Evolutionary conservation across 1,284 basidiomycete genomes (phyloP).

Genomic region (Leccinum fallax): DNA sequence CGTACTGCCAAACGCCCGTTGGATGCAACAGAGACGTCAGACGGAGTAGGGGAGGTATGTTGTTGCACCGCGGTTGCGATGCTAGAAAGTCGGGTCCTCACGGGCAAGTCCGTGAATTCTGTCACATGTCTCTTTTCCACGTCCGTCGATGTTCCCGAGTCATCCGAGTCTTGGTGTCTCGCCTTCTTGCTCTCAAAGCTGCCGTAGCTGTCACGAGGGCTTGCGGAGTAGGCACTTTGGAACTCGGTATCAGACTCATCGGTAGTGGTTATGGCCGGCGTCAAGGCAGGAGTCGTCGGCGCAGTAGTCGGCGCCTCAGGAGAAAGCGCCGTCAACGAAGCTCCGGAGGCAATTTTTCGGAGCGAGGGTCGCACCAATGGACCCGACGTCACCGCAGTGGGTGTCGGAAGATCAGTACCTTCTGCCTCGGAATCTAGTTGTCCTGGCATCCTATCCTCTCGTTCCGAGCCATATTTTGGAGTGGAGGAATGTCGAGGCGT

Average conservation of each 20-base stretch:
- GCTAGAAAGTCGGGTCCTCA: slow-evolving; percentile 48
- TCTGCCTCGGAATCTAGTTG: slow-evolving; percentile 33
- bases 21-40: slow-evolving; percentile 40
- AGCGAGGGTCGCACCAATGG: slow-evolving; percentile 18
- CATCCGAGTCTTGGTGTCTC: slow-evolving; percentile 33
- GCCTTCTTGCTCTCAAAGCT: slow-evolving; percentile 39
- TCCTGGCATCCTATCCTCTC: slow-evolving; percentile 30
- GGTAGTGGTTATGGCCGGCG: slow-evolving; percentile 48
- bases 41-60: slow-evolving; percentile 42
- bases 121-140: slow-evolving; percentile 32
- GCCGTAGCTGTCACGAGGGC: slow-evolving; percentile 64
- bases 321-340: slow-evolving; percentile 39
- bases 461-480: slow-evolving; percentile 31
- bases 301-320: slow-evolving; percentile 31
- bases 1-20: slow-evolving; percentile 30
- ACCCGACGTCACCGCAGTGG: slow-evolving; percentile 26
- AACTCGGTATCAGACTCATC: slow-evolving; percentile 85
- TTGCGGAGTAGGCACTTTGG: slow-evolving; percentile 78
- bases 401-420: slow-evolving; percentile 26
- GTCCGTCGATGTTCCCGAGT: slow-evolving; percentile 38
- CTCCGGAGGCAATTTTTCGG: slow-evolving; percentile 40
- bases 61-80: slow-evolving; percentile 44
- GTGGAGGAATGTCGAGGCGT: slow-evolving; percentile 36
- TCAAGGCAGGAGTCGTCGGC: slow-evolving; percentile 45
- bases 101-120: slow-evolving; percentile 35